These are phyloP conservation scores for Mimosa bimucronata DNA, from an alignment of 306 rosid genomes.

Conservation along the genomic window DNA sequence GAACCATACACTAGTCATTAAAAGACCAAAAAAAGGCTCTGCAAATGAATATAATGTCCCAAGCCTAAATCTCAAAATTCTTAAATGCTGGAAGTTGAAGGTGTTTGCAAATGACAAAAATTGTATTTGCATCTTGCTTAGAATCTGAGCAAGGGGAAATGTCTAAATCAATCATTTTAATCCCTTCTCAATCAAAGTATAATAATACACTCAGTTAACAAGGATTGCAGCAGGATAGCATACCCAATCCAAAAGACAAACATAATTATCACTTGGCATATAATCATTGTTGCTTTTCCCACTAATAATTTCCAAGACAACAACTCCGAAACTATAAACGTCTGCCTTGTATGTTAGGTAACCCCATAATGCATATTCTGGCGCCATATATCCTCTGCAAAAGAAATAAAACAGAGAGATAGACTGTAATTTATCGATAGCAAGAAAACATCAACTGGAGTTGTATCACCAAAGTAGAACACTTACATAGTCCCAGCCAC, in stretches of 20 bases:
- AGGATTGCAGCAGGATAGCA: constrained; percentile 30
- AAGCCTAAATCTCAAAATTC: background rate
- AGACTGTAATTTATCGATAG: constrained; percentile 13
- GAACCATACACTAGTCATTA: background rate
- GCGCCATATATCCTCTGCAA: constrained; percentile 79
- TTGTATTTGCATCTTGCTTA: background rate
- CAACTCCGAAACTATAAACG: constrained; percentile 67
- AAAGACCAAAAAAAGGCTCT: background rate
- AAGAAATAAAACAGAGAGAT: background rate
- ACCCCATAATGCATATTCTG: constrained; percentile 77
- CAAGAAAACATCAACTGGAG: constrained; percentile 17
- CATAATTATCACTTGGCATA: constrained; percentile 49
- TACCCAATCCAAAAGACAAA: constrained; percentile 73
- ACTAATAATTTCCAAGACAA: constrained; percentile 56
- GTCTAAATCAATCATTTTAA: background rate
- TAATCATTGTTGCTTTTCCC: constrained; percentile 54
- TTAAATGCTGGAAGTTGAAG: background rate
- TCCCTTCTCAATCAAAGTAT: constrained; percentile 3
- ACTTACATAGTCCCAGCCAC: constrained; percentile 71
- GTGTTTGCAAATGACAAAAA: background rate
- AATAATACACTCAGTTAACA: background rate
- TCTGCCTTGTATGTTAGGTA: constrained; percentile 58
- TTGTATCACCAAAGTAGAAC: constrained; percentile 27
- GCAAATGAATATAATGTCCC: background rate
- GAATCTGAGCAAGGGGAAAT: background rate